Percentiles rank a stretch among this genome's conserved stretches.
Conservation (phyloP, 2,329 filamentous ascomycete species). For the Penicillium sp. region DNA sequence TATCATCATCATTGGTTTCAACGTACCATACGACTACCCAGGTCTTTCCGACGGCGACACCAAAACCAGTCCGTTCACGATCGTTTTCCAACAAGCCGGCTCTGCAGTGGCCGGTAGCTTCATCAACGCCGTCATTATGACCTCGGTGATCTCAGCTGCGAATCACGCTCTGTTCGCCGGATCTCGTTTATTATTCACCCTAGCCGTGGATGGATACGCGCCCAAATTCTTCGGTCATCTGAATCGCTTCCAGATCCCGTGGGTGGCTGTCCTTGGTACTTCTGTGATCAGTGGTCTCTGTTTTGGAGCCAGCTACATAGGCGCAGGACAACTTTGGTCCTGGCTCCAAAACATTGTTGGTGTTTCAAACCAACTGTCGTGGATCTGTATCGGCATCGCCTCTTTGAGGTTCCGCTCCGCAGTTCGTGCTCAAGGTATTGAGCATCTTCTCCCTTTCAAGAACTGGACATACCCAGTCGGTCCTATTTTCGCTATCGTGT, state of each 20-base stretch:
- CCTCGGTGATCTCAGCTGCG: slow-evolving; percentile 59
- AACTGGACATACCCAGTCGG: slow-evolving; percentile 69
- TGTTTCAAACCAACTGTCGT: slow-evolving; percentile 67
- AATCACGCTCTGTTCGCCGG: slow-evolving; percentile 62
- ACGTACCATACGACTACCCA: slow-evolving; percentile 59
- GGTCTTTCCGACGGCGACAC: slow-evolving; percentile 46
- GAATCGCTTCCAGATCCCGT: slow-evolving; percentile 55
- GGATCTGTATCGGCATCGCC: slow-evolving; percentile 63
- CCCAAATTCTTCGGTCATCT: slow-evolving; percentile 56
- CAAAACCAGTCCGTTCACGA: slow-evolving; percentile 57
- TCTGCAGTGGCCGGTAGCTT: slow-evolving; percentile 57
- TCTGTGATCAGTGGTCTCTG: slow-evolving; percentile 59
- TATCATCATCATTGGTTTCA: slow-evolving; percentile 58
- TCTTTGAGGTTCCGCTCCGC: slow-evolving; percentile 66
- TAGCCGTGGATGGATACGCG: slow-evolving; percentile 58
- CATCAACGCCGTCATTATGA: slow-evolving; percentile 64
- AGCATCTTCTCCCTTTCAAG: slow-evolving; percentile 63
- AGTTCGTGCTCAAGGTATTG: slow-evolving; percentile 59
- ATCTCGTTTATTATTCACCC: slow-evolving; percentile 58
- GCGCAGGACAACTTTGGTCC: slow-evolving; percentile 64
- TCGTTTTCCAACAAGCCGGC: slow-evolving; percentile 62
- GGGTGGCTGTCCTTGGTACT: slow-evolving; percentile 57
- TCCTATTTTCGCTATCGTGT: slow-evolving; percentile 56
- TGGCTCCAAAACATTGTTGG: slow-evolving; percentile 70
- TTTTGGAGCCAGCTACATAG: slow-evolving; percentile 66